These are phyloP conservation scores for Claviceps capensis DNA, from an alignment of 2,329 filamentous ascomycete genomes.

Conservation along the genomic window DNA sequence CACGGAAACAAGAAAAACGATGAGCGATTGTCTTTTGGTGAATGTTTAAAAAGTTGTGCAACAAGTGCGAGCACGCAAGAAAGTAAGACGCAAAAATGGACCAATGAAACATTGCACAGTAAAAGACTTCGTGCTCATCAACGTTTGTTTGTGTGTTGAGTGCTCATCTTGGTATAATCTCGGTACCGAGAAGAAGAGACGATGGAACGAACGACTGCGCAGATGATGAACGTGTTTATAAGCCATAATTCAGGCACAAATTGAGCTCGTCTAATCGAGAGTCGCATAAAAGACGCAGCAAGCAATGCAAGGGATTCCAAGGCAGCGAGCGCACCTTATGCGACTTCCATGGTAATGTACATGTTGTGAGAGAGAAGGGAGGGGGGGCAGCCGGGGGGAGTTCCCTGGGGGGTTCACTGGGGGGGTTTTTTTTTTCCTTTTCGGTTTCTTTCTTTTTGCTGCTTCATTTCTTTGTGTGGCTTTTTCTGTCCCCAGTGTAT, in stretches of 20 bases:
- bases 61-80: too few species aligned
- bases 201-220: constrained; percentile 13
- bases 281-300: constrained; percentile 18
- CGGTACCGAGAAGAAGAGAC: constrained; percentile 3
- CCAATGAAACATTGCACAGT: too few species aligned
- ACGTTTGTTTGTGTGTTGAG: too few species aligned
- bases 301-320: constrained; percentile 16
- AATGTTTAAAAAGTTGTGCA: too few species aligned
- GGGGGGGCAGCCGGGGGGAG: neutral
- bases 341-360: constrained; percentile 41
- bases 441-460: neutral
- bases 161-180: too few species aligned
- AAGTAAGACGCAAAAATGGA: too few species aligned
- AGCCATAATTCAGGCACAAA: constrained; percentile 15
- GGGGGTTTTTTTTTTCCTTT: neutral
- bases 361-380: constrained; percentile 20
- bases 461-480: neutral
- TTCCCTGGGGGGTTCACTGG: neutral
- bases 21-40: too few species aligned
- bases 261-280: constrained; percentile 22
- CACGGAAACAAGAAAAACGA: too few species aligned
- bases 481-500: constrained; percentile 1
- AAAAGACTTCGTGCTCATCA: too few species aligned
- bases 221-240: constrained; percentile 19
- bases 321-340: constrained; percentile 27